Percentiles rank a stretch among this genome's conserved stretches.
phyloP scores from a whole-genome alignment of 768 basidiomycete genomes.

The Rhodotorula toruloides region DNA sequence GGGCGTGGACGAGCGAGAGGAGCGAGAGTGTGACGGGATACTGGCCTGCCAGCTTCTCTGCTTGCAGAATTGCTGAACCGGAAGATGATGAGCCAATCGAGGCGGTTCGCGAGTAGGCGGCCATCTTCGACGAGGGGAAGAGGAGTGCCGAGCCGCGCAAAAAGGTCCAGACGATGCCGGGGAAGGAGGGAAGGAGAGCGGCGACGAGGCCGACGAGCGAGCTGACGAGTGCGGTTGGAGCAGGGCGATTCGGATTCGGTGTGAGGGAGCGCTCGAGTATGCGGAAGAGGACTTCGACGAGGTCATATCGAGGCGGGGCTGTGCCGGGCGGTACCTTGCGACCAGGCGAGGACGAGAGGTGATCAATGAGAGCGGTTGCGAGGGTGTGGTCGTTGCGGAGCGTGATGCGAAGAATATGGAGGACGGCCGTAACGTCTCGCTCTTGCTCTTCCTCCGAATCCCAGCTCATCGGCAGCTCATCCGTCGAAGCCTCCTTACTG shows the following conservation, averaged over 20 bases:
- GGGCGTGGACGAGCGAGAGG: conserved; percentile 66
- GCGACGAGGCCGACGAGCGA: conserved; percentile 70
- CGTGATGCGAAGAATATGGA: conserved; percentile 73
- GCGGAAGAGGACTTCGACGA: conserved; percentile 73
- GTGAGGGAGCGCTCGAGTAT: conserved; percentile 72
- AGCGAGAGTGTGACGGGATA: conserved; percentile 79
- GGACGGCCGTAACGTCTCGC: conserved; percentile 61
- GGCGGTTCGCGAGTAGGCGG: not conserved
- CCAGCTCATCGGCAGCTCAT: conserved; percentile 46
- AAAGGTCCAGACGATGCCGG: conserved; percentile 82
- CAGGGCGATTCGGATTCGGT: not conserved
- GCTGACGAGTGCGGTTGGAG: conserved; percentile 19
- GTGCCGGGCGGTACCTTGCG: conserved; percentile 43
- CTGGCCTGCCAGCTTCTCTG: conserved; percentile 64
- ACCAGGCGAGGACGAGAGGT: conserved; percentile 55
- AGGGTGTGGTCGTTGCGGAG: conserved; percentile 63
- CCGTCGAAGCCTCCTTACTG: conserved; percentile 2
- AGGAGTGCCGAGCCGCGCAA: conserved; percentile 71
- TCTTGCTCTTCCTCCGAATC: conserved; percentile 65
- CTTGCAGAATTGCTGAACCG: conserved; percentile 50
- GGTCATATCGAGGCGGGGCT: conserved; percentile 54
- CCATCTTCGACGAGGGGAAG: conserved; percentile 52
- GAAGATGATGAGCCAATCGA: not conserved
- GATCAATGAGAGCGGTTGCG: conserved; percentile 61
- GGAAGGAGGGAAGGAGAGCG: conserved; percentile 68